Evolutionary conservation across 2,329 filamentous ascomycete genomes (phyloP).

Genomic region (Exophiala sideris): DNA sequence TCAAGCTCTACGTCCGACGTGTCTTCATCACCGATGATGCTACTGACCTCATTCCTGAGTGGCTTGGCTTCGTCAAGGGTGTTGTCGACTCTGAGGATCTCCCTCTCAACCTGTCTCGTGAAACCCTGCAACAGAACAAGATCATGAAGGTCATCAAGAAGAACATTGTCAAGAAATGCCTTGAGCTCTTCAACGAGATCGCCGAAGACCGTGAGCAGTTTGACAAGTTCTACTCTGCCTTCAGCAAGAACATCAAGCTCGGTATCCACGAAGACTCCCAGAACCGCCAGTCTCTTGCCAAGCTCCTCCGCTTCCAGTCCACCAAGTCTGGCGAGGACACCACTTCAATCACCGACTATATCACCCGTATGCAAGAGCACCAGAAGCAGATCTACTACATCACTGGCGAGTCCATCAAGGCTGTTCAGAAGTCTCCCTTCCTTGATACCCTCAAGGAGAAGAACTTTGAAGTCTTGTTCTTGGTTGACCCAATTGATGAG

Average conservation of each 20-base stretch:
- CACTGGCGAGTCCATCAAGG: slow-evolving; percentile 98
- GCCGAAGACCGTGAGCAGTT: slow-evolving; percentile 99
- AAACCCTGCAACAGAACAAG: slow-evolving; percentile 99
- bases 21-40: slow-evolving; percentile 99
- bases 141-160: slow-evolving; percentile 99
- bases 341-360: slow-evolving; percentile 94
- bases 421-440: slow-evolving; percentile 97
- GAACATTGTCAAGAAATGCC: slow-evolving; percentile 99
- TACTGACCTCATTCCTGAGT: slow-evolving; percentile 98
- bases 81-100: slow-evolving; percentile 99
- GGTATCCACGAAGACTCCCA: slow-evolving; percentile 99
- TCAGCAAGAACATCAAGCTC: slow-evolving; percentile 99
- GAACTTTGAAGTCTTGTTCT: slow-evolving; percentile 99
- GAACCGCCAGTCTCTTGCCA: slow-evolving; percentile 89
- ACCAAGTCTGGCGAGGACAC: slow-evolving; percentile 97
- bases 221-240: slow-evolving; percentile 99
- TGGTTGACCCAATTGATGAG: slow-evolving; percentile 98
- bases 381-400: slow-evolving; percentile 99
- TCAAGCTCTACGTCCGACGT: slow-evolving; percentile 99
- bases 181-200: slow-evolving; percentile 99
- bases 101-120: slow-evolving; percentile 98
- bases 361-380: slow-evolving; percentile 99
- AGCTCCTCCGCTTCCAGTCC: slow-evolving; percentile 97
- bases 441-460: slow-evolving; percentile 97
- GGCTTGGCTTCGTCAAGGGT: slow-evolving; percentile 99